Conservation (phyloP, 805 yeast genomes). For the Kuraishia molischiana region DNA sequence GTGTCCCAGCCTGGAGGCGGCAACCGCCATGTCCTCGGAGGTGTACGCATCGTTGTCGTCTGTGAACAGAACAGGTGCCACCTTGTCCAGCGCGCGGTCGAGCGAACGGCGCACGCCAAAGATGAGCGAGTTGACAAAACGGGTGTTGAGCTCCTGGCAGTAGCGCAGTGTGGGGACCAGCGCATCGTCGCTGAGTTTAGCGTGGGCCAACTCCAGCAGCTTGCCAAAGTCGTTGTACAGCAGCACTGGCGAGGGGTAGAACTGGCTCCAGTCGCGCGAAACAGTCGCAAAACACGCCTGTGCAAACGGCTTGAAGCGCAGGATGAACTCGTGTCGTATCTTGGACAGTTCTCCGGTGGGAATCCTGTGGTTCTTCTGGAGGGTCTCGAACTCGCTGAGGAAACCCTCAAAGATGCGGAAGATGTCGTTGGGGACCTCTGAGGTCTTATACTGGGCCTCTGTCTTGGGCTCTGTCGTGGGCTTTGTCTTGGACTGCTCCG, state of each 20-base stretch:
- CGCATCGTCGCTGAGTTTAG: background rate
- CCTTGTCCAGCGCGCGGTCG: background rate
- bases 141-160: background rate
- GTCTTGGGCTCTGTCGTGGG: background rate
- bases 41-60: slow-evolving; percentile 10
- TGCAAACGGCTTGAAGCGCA: slow-evolving; percentile 16
- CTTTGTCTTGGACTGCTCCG: background rate
- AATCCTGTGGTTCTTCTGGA: background rate
- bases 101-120: background rate
- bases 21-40: slow-evolving; percentile 4
- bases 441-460: background rate
- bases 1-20: slow-evolving; percentile 4
- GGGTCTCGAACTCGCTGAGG: background rate
- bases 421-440: background rate
- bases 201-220: slow-evolving; percentile 12
- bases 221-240: slow-evolving; percentile 21
- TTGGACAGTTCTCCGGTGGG: background rate
- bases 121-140: background rate
- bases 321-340: slow-evolving; percentile 10
- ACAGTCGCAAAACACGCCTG: slow-evolving; percentile 17
- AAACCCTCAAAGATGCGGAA: background rate
- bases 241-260: slow-evolving; percentile 14
- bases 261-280: slow-evolving; percentile 6
- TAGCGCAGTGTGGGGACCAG: background rate
- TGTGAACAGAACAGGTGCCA: slow-evolving; percentile 5